Percentiles rank a stretch among this genome's conserved stretches.
phyloP scores from a whole-genome alignment of 768 basidiomycete genomes.

The Lentinula boryana region DNA sequence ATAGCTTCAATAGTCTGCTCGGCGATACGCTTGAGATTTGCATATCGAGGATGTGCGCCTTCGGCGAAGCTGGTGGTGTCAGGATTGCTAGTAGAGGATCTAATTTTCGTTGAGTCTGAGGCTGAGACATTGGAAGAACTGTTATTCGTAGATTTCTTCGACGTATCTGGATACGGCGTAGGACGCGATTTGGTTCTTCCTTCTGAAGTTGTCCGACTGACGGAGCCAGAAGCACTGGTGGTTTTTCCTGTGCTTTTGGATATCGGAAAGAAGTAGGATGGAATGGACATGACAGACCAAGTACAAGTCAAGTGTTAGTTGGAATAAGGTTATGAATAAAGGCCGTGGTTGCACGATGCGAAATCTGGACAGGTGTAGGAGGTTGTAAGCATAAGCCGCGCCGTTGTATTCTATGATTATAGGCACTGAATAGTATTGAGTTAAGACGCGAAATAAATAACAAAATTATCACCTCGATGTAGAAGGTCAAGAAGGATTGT shows the following conservation, averaged over 20 bases:
- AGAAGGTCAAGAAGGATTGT: not conserved
- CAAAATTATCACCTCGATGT: not conserved
- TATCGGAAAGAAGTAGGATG: slow-evolving; percentile 1
- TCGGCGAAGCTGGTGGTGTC: not conserved
- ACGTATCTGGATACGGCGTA: not conserved
- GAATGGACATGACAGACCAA: not conserved
- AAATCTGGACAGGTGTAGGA: not conserved
- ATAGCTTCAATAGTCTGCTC: slow-evolving; percentile 45
- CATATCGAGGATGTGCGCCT: not conserved
- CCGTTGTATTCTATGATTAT: not conserved
- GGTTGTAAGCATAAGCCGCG: not conserved
- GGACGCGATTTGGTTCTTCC: not conserved
- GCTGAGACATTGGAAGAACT: not conserved
- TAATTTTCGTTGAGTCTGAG: not conserved
- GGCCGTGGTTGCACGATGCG: not conserved
- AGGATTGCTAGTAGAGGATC: not conserved
- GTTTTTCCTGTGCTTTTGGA: not conserved
- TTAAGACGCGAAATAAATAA: not conserved
- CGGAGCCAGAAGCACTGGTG: not conserved
- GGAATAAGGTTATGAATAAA: not conserved
- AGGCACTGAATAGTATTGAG: not conserved
- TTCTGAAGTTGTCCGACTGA: not conserved
- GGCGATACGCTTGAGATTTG: slow-evolving; percentile 37
- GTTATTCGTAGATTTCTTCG: not conserved
- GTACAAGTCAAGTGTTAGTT: not conserved